Base-by-base conservation (phyloP, 768 basidiomycete genomes). In the Trametes maxima region DNA sequence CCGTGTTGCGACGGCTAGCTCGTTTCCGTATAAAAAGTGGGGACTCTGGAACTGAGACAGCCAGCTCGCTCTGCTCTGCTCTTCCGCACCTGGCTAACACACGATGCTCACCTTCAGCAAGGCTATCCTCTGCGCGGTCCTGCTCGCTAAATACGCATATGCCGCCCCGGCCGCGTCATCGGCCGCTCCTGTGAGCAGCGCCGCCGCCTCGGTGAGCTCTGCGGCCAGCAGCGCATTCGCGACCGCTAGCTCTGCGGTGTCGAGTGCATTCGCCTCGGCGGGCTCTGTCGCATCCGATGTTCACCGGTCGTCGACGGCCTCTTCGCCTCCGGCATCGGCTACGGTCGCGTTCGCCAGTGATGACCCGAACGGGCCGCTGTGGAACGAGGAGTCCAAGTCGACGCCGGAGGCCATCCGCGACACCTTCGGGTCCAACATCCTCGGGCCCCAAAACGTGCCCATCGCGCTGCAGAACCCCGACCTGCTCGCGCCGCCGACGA, bases 381-480 rank as follows among this genome's bases (percentile, higher is more conserved):
- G 67, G 66, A 52, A 45, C 10, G 66, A 65, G 14, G 61, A 44
- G 21, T 46, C 60, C 22, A 59, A 68, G 10, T 69, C 57, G 47
- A 43, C 67, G 37, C 79, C 80, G 5, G 62, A 82, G 62, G 79
- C 84, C 11, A 67, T 81, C 40, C 81, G 84, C 16, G 80, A 72
- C 1, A 35, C 66, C 0, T 72, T 81, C 2, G 85, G 86, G 0
- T 74, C 76, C 0, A 59, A 57, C 5, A 76, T 89, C 54, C 67
- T 89, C 1, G 87, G 84, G 1, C 87, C 84, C 0, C 75, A 85
- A 55, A 86, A 89, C 66, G 60, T 80, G 4, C 79, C 80, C 3
- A 39, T 88, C n/a, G 79, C 85, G 52, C 53, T 79, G 25, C 76
- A 89, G 70, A 86, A 87, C 53, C 76, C 85, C 10, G 83, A 89